Evolutionary conservation across 2,329 filamentous ascomycete species (phyloP), one percentile per base, ranked within the genome.

Genomic region (Fusarium pininemorale): DNA sequence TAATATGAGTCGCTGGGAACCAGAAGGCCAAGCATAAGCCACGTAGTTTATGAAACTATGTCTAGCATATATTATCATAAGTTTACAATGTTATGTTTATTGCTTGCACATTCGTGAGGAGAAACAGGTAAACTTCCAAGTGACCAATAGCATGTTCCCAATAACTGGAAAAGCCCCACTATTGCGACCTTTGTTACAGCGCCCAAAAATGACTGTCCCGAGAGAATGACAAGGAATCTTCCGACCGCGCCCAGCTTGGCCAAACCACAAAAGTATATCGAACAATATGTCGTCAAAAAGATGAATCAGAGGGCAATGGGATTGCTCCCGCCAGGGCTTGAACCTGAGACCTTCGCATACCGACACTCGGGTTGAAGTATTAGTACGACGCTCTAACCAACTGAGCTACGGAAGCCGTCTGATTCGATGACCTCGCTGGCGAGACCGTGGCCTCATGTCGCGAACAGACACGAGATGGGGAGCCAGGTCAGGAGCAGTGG

Each of bases 371-470:
- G 5, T 16, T 38, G 24, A 54, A 54, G 50, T 54, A 54, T 54
- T 38, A 54, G 50, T 53, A 53, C 32, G 50, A 53, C 50, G 50
- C 50, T 54, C 50, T 54, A 54, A 54, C 50, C 50, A 54, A 54
- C 32, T 54, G 38, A 32, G 39, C 39, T 45, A 45, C 39, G 54
- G 30, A 57, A 44, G 54, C 54, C 39, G 14, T 47, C 55, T 37
- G 30, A 47, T 58, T 47, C 18, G 41, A 47, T 47, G 55, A 45
- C 41, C 45, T 6, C 6, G 37, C 7, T 6, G 8, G 6, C 2
- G 14, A 54, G 20, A 1, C 20, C 16, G 2, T 7, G 10, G 18
- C 3, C 5, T 28, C 14, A 54, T 54, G 2, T 26, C 16, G 24
- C 13, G 0, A 26, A 9, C 20, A 8, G 3, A 6, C 16, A 2